phyloP scores from a whole-genome alignment of 345 rosid species.

The Citrus cavaleriei region DNA sequence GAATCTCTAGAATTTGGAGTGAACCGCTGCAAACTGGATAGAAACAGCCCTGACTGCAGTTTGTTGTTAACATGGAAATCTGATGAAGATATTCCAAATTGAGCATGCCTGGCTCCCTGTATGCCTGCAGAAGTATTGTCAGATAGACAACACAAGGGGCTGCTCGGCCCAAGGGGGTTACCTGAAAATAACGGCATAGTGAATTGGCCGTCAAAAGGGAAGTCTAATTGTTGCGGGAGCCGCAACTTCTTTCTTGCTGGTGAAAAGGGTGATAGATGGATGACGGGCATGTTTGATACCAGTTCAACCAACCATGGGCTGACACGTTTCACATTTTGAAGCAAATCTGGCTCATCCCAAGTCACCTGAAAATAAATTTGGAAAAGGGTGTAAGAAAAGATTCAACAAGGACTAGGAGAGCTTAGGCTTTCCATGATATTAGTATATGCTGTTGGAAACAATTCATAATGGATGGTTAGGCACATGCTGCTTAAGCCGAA shows the following conservation, averaged over 20 bases:
- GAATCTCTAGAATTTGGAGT: constrained; percentile 41
- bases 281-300: constrained; percentile 71
- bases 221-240: constrained; percentile 57
- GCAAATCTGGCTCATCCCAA: constrained; percentile 97
- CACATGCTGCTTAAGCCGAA: not conserved
- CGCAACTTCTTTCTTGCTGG: constrained; percentile 77
- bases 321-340: constrained; percentile 81
- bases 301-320: constrained; percentile 95
- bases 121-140: constrained; percentile 86
- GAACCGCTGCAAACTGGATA: constrained; percentile 48
- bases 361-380: constrained; percentile 50
- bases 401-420: not conserved
- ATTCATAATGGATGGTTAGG: not conserved
- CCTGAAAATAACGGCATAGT: constrained; percentile 52
- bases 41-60: constrained; percentile 55
- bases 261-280: constrained; percentile 75
- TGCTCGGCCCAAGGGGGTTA: constrained; percentile 44
- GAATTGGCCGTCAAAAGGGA: constrained; percentile 51
- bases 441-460: not conserved
- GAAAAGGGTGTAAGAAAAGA: not conserved
- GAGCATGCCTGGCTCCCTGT: constrained; percentile 99
- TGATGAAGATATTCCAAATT: constrained; percentile 68
- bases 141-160: constrained; percentile 55
- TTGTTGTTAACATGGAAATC: constrained; percentile 63
- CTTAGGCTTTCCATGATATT: not conserved